phyloP scores from a whole-genome alignment of 2,329 filamentous ascomycete genomes.

The Orbilia oligospora region DNA sequence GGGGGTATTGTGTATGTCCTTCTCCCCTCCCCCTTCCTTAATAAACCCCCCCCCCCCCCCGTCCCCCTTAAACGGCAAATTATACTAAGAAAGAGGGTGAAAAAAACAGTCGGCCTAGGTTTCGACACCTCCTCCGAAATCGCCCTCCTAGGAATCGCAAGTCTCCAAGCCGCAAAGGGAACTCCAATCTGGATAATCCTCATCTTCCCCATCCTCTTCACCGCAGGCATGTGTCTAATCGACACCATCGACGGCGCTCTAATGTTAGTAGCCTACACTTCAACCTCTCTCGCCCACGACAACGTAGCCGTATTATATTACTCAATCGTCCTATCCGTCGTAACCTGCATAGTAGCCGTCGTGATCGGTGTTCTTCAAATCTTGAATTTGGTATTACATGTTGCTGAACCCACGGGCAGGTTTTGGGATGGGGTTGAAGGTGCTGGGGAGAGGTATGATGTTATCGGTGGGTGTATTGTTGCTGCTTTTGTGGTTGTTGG shows the following conservation, averaged over 20 bases:
- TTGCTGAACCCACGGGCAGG: conserved; percentile 75
- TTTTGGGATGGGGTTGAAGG: conserved; percentile 91
- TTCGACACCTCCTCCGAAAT: conserved; percentile 98
- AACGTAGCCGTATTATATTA: conserved; percentile 94
- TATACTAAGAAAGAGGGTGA: too few species aligned
- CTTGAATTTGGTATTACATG: conserved; percentile 81
- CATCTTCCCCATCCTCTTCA: conserved; percentile 91
- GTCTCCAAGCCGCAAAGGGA: conserved; percentile 85
- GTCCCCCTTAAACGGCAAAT: too few species aligned
- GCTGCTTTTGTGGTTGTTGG: conserved; percentile 86
- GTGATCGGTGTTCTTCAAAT: conserved; percentile 90
- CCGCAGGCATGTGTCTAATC: conserved; percentile 94
- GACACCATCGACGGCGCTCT: conserved; percentile 93
- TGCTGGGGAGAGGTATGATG: conserved; percentile 84
- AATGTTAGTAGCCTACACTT: conserved; percentile 95
- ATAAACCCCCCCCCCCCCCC: neutral
- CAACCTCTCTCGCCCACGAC: conserved; percentile 81
- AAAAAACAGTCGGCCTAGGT: conserved; percentile 78
- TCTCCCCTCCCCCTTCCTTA: neutral
- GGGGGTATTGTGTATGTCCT: conserved; percentile 77
- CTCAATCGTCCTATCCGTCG: conserved; percentile 85
- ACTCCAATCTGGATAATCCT: conserved; percentile 95
- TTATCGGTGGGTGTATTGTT: conserved; percentile 88
- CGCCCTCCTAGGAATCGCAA: conserved; percentile 89
- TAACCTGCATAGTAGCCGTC: conserved; percentile 86